phyloP scores from a whole-genome alignment of 2,329 filamentous ascomycete genomes.

The Paecilomyces sp. region DNA sequence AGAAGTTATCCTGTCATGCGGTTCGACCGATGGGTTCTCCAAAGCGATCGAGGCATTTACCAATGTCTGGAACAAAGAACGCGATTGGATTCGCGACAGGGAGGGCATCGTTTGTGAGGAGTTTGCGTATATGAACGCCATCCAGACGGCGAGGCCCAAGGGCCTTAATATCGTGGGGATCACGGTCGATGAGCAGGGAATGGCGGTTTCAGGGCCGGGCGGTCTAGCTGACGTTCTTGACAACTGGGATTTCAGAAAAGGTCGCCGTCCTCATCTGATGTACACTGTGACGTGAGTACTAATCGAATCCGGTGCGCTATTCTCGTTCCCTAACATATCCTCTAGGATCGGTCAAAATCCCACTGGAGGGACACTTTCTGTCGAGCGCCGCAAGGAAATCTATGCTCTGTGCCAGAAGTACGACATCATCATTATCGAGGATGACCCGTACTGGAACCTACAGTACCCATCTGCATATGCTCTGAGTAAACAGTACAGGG shows the following conservation, averaged over 20 bases:
- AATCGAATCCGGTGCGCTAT: neutral
- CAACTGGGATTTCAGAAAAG: slow-evolving; percentile 71
- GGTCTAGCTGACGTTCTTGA: slow-evolving; percentile 70
- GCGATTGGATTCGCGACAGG: slow-evolving; percentile 60
- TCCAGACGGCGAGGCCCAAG: slow-evolving; percentile 59
- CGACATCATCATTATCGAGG: slow-evolving; percentile 86
- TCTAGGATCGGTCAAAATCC: slow-evolving; percentile 80
- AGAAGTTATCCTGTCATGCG: slow-evolving; percentile 72
- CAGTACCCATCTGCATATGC: slow-evolving; percentile 69
- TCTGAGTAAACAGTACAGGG: slow-evolving; percentile 24
- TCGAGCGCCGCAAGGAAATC: slow-evolving; percentile 67
- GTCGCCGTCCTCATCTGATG: slow-evolving; percentile 72
- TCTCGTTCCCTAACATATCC: neutral
- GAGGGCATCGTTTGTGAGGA: slow-evolving; percentile 73
- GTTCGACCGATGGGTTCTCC: slow-evolving; percentile 75
- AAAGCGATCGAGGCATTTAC: slow-evolving; percentile 71
- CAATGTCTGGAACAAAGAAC: slow-evolving; percentile 65
- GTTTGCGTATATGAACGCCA: slow-evolving; percentile 72
- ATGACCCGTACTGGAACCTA: slow-evolving; percentile 94
- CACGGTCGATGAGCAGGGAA: slow-evolving; percentile 70
- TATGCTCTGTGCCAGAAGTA: slow-evolving; percentile 76
- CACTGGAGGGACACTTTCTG: slow-evolving; percentile 66
- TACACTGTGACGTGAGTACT: slow-evolving; percentile 80
- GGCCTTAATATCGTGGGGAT: slow-evolving; percentile 69
- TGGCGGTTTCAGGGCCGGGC: slow-evolving; percentile 65